These are phyloP conservation scores for Cyberlindnera maritima DNA, from an alignment of 805 yeast species.

Conservation along the genomic window DNA sequence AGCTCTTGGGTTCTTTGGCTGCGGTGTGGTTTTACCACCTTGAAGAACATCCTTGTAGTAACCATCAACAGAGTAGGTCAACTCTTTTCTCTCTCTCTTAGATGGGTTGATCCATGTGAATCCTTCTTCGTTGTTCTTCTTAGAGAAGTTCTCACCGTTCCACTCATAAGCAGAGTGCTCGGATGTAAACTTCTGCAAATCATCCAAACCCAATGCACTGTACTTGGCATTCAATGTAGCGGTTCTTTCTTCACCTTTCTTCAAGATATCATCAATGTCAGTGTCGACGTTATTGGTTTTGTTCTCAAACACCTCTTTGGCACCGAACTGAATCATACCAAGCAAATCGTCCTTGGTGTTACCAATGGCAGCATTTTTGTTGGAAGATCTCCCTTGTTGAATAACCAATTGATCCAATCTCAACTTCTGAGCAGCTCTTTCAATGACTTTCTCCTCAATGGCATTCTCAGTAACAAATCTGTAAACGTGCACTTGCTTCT, in stretches of 20 bases:
- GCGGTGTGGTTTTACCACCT: slow-evolving; percentile 35
- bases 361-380: slow-evolving; percentile 49
- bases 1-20: slow-evolving; percentile 47
- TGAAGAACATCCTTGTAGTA: slow-evolving; percentile 69
- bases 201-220: slow-evolving; percentile 86
- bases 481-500: slow-evolving; percentile 89
- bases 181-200: slow-evolving; percentile 84
- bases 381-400: slow-evolving; percentile 77
- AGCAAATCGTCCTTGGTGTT: slow-evolving; percentile 79
- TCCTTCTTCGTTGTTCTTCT: slow-evolving; percentile 37
- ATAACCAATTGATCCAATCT: slow-evolving; percentile 92
- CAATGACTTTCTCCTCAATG: slow-evolving; percentile 93
- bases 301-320: slow-evolving; percentile 77
- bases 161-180: slow-evolving; percentile 93
- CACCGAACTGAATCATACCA: slow-evolving; percentile 97
- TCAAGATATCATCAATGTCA: slow-evolving; percentile 82
- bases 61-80: slow-evolving; percentile 72
- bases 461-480: slow-evolving; percentile 95
- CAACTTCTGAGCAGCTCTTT: slow-evolving; percentile 92
- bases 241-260: slow-evolving; percentile 80
- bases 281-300: slow-evolving; percentile 36
- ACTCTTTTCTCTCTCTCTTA: slow-evolving; percentile 74
- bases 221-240: slow-evolving; percentile 75
- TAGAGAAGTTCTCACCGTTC: slow-evolving; percentile 77
- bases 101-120: slow-evolving; percentile 72